Evolutionary conservation across 1,284 basidiomycete genomes (phyloP), one percentile per base, ranked within the genome.

Genomic region (Pisolithus thermaeus): DNA sequence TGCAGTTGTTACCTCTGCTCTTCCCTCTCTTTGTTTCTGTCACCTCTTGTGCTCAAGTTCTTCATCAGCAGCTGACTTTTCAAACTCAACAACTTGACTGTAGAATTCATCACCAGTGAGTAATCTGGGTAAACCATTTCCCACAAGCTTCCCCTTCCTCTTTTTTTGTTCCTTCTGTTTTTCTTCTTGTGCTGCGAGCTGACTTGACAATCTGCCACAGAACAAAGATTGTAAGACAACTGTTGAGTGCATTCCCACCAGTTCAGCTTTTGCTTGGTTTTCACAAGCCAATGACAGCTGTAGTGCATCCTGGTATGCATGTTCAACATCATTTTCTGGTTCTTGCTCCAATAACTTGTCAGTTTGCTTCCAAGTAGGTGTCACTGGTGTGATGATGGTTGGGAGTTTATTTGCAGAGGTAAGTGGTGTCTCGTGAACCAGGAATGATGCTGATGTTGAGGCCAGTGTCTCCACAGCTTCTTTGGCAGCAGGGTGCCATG

Each of bases 131-230:
- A 55, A 27, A n/a, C 56, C 53, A 51, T 57, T 46, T 4, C 48
- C 51, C 46, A 50, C 46, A 14, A 57, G 32, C 30, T 52, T 49
- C 23, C n/a, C 25, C 23, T 46, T 55, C 40, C 1, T 4, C 25
- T 32, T 46, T 42, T 14, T 52, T 11, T 37, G 50, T 25, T 42
- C 41, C 52, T 46, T 57, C 53, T 48, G 38, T 2, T 64, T 63
- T 20, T 64, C 3, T 22, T 16, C 22, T 23, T 16, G 12, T 12
- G 3, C 22, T 14, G 7, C 4, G 3, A 12, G 5, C 22, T n/a
- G 22, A 42, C 9, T 12, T 25, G 20, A 27, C 8, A 20, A 42
- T 42, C 22, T 12, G 1, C 9, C 25, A 14, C 22, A 42, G 25
- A 12, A 42, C 11, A 12, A 25, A 5, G 7, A 16, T 25, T 25